phyloP scores from a whole-genome alignment of 768 basidiomycete genomes.

The Pleurotus pulmonarius region DNA sequence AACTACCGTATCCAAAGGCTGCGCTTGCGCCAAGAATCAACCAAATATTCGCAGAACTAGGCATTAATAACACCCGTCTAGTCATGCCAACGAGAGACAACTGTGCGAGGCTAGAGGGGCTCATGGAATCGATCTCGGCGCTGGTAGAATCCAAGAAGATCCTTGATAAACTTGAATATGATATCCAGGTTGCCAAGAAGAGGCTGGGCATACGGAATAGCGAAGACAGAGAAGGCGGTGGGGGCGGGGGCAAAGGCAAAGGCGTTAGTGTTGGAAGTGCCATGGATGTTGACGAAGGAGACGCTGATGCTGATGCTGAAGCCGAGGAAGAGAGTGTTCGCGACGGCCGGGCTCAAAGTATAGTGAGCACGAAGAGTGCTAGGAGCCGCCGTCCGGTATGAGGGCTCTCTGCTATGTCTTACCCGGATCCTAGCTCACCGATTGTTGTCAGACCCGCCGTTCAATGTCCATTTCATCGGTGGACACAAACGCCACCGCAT shows the following conservation, averaged over 20 bases:
- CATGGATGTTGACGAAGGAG: conserved; percentile 29
- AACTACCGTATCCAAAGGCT: conserved; percentile 76
- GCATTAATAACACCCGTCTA: conserved; percentile 66
- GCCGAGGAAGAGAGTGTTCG: conserved; percentile 34
- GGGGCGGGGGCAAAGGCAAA: conserved; percentile 19
- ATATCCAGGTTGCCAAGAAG: conserved; percentile 68
- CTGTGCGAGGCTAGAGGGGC: conserved; percentile 63
- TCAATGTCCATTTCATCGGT: conserved; percentile 76
- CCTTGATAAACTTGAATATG: conserved; percentile 83
- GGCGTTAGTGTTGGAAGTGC: conserved; percentile 28
- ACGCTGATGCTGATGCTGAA: conserved; percentile 33
- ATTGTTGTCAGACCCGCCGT: conserved; percentile 40
- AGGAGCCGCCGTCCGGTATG: conserved; percentile 61
- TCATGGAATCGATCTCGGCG: conserved; percentile 67
- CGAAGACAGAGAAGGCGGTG: conserved; percentile 26
- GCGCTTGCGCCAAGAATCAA: conserved; percentile 72
- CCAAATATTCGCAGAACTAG: conserved; percentile 73
- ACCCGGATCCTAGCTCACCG: neutral
- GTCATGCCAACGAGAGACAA: conserved; percentile 95
- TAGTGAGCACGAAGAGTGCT: conserved; percentile 53
- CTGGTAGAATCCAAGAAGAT: conserved; percentile 88
- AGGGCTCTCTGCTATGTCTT: conserved; percentile 1
- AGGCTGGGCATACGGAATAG: conserved; percentile 52
- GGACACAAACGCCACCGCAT: conserved; percentile 55
- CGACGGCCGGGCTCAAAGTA: conserved; percentile 63